Base-by-base conservation (phyloP, 129 eudicot species). In the Flaveria trinervia region DNA sequence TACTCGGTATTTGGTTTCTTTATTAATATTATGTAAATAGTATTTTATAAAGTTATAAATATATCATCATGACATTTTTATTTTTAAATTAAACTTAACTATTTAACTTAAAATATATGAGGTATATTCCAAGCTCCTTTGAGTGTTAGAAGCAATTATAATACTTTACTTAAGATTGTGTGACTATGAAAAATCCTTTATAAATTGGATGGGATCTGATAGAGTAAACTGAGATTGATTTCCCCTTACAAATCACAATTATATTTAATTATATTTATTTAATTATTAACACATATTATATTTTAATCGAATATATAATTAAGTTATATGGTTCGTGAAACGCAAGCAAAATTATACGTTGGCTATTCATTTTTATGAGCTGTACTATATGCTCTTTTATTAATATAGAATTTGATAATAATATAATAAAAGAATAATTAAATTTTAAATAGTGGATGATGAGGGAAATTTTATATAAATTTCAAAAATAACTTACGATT, bases 281-380 rank as follows among this genome's bases (percentile, higher is more conserved):
- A 60, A 36, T 10, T 55, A 48, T 61, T 61, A 10, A 9, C 26
- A 17, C 12, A 45, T 26, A 28, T 43, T 10, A n/a, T 28, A 49
- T 28, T 33, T 18, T 30, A 11, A 50, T 22, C 3, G 25, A 30
- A 66, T 59, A 60, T 18, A 11, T 7, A 14, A 65, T 25, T 33
- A 25, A 9, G 14, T 79, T 51, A 65, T 49, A n/a, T 48, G 67
- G 20, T 54, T 73, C 79, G 79, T 73, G 79, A 56, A 80, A 45
- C 68, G 79, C 75, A 41, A 80, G 79, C 28, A 73, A 65, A 55
- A 14, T 45, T 54, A 80, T 43, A 73, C 70, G 28, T 43, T 73
- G 52, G 74, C 73, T 65, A 41, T 78, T 65, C 69, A 52, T 80
- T 77, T 65, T 73, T 65, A 14, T 80, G 74, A 80, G 79, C 73